Evolutionary conservation across 768 basidiomycete species (phyloP).

Genomic region (Hypsizygus marmoreus): DNA sequence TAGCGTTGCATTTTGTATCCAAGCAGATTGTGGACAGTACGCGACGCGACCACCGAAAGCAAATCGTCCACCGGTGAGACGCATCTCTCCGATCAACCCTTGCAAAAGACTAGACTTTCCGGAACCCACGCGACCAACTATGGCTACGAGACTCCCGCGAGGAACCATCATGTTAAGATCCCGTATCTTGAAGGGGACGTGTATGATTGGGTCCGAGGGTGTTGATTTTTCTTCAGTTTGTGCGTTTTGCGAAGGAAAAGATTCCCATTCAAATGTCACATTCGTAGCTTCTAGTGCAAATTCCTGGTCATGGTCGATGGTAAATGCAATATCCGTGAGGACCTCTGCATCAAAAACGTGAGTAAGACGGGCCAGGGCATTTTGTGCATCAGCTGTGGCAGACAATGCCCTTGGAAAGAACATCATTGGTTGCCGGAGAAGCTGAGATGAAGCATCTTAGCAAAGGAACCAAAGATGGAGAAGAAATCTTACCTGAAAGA

Average conservation of each 20-base stretch:
- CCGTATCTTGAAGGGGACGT: conserved; percentile 49
- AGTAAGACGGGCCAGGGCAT: conserved; percentile 55
- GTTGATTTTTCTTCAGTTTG: conserved; percentile 16
- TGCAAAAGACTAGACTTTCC: conserved; percentile 66
- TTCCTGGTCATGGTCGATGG: conserved; percentile 45
- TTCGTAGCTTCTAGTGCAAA: conserved; percentile 52
- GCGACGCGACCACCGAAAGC: conserved; percentile 64
- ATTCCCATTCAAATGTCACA: conserved; percentile 69
- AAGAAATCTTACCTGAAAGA: conserved; percentile 48
- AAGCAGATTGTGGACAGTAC: conserved; percentile 74
- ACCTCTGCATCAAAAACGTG: conserved; percentile 58
- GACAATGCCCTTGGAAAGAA: conserved; percentile 64
- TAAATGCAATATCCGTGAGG: conserved; percentile 40
- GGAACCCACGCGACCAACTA: conserved; percentile 71
- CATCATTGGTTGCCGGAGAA: conserved; percentile 72
- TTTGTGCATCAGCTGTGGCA: conserved; percentile 63
- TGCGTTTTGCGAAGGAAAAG: conserved; percentile 13
- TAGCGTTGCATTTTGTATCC: conserved; percentile 73
- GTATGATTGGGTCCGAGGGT: conserved; percentile 9
- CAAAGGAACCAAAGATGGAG: not conserved
- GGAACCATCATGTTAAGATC: conserved; percentile 54
- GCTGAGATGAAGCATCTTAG: conserved; percentile 28
- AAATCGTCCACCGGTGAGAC: conserved; percentile 49
- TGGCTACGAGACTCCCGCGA: conserved; percentile 58
- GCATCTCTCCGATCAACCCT: conserved; percentile 75